Evolutionary conservation across 2,329 filamentous ascomycete species (phyloP).

Genomic region (Aspergillus aculeatinus): DNA sequence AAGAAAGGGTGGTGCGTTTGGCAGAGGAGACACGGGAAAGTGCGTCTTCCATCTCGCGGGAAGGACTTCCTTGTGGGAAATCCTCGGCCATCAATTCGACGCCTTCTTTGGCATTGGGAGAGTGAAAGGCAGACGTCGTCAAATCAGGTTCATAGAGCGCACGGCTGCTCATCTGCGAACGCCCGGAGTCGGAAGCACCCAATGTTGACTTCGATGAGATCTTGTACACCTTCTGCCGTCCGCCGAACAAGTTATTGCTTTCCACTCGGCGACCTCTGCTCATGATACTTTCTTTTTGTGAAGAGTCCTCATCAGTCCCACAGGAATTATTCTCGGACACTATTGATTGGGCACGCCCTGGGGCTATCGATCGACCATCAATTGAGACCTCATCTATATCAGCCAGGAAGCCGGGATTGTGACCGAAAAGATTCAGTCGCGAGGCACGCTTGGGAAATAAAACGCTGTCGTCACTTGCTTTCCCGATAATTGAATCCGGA

Average conservation of each 20-base stretch:
- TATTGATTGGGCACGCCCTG: slow-evolving; percentile 64
- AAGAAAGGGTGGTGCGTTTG: slow-evolving; percentile 80
- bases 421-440: slow-evolving; percentile 70
- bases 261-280: slow-evolving; percentile 76
- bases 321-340: slow-evolving; percentile 60
- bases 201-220: slow-evolving; percentile 57
- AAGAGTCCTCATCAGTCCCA: slow-evolving; percentile 64
- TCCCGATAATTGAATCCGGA: slow-evolving; percentile 81
- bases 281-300: slow-evolving; percentile 71
- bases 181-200: slow-evolving; percentile 38
- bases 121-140: slow-evolving; percentile 78
- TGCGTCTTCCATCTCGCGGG: slow-evolving; percentile 45
- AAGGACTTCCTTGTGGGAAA: slow-evolving; percentile 37
- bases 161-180: slow-evolving; percentile 58
- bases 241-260: slow-evolving; percentile 91
- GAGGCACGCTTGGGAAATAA: slow-evolving; percentile 79
- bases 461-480: slow-evolving; percentile 93
- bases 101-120: slow-evolving; percentile 58
- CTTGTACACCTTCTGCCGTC: slow-evolving; percentile 92
- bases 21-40: slow-evolving; percentile 65
- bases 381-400: slow-evolving; percentile 92
- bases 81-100: slow-evolving; percentile 48
- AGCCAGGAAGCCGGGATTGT: slow-evolving; percentile 59
- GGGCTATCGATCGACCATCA: slow-evolving; percentile 60
- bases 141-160: slow-evolving; percentile 86